A percentile compares a stretch with the other conserved stretches of the same genome.
phyloP scores from a whole-genome alignment of 768 basidiomycete species.

The Pisolithus orientalis region DNA sequence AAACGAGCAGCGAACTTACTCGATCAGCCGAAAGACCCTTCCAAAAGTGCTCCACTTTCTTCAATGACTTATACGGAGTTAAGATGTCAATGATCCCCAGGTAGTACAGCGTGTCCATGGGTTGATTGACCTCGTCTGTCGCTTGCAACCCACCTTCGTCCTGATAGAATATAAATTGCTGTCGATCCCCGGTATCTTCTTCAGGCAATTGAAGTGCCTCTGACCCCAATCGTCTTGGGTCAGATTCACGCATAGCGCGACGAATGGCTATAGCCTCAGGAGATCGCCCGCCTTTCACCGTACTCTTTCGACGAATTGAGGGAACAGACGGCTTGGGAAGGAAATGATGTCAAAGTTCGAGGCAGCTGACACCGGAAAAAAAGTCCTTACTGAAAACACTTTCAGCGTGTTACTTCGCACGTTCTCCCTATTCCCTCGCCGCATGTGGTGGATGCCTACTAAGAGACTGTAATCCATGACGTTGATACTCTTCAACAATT shows the following conservation, averaged over 20 bases:
- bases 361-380: background rate
- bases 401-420: conserved; percentile 85
- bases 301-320: conserved; percentile 53
- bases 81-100: conserved; percentile 95
- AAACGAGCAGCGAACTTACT: conserved; percentile 43
- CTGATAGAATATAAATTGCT: conserved; percentile 89
- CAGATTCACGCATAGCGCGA: conserved; percentile 77
- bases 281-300: conserved; percentile 48
- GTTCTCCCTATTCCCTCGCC: conserved; percentile 87
- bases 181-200: conserved; percentile 48
- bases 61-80: conserved; percentile 76
- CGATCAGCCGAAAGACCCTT: conserved; percentile 84
- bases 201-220: conserved; percentile 52
- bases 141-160: conserved; percentile 92
- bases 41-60: conserved; percentile 87
- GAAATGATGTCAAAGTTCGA: background rate
- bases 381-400: conserved; percentile 75
- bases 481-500: conserved; percentile 70
- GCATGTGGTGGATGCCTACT: conserved; percentile 90
- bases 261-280: conserved; percentile 82
- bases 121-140: conserved; percentile 77
- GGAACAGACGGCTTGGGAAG: conserved; percentile 61
- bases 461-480: conserved; percentile 98
- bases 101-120: conserved; percentile 80
- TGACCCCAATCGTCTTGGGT: conserved; percentile 63